Percentiles rank a stretch among this genome's conserved stretches.
phyloP scores from a whole-genome alignment of 345 rosid genomes.

The Eucalyptus victrix region DNA sequence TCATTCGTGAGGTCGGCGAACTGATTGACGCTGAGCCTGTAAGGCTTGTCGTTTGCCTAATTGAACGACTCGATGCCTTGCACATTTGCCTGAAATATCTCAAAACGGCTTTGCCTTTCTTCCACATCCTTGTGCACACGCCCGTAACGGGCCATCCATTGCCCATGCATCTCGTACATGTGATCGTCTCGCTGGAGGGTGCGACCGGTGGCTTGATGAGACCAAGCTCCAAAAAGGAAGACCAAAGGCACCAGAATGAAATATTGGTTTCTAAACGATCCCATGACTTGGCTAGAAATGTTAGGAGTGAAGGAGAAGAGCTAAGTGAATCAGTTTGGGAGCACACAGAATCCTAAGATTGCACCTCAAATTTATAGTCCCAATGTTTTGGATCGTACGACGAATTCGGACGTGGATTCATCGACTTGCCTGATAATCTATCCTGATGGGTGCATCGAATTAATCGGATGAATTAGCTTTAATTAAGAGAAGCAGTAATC shows the following conservation, averaged over 20 bases:
- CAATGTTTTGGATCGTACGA: background rate
- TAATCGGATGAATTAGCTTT: background rate
- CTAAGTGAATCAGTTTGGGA: background rate
- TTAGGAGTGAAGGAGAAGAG: background rate
- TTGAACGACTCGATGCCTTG: slow-evolving; percentile 18
- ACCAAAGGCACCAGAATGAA: background rate
- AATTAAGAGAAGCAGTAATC: background rate
- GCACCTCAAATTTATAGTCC: background rate
- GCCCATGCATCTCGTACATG: slow-evolving; percentile 3
- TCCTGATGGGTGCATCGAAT: background rate
- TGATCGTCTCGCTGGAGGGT: background rate
- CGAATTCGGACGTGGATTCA: background rate
- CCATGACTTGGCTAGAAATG: background rate
- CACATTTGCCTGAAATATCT: slow-evolving; percentile 25
- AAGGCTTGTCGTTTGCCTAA: slow-evolving; percentile 10
- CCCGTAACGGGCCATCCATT: slow-evolving; percentile 21
- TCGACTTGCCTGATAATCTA: background rate
- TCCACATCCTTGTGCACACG: background rate
- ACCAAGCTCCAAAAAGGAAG: background rate
- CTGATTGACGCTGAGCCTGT: slow-evolving; percentile 28
- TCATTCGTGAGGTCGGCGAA: slow-evolving; percentile 33
- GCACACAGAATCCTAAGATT: background rate
- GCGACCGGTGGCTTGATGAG: background rate
- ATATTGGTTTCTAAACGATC: background rate
- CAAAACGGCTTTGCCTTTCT: slow-evolving; percentile 23